Conservation (phyloP, 805 yeast genomes). For the Crinitomyces ghanaensis region DNA sequence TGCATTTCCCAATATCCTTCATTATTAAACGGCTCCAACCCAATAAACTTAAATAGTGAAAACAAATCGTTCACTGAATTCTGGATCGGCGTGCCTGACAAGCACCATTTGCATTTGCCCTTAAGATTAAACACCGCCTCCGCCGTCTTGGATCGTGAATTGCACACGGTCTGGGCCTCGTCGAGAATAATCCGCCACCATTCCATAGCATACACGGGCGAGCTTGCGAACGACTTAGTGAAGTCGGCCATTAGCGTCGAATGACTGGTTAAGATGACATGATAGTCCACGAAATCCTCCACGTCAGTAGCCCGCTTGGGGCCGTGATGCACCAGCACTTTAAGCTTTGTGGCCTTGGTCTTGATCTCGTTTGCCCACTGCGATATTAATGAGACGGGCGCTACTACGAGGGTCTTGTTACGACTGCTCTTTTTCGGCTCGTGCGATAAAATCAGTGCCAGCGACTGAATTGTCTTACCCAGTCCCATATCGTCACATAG, state of each 20-base stretch:
- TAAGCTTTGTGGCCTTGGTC: conserved; percentile 27
- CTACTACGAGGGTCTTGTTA: conserved; percentile 28
- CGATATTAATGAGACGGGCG: conserved; percentile 31
- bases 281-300: conserved; percentile 17
- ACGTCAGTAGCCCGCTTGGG: conserved; percentile 13
- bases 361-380: conserved; percentile 35
- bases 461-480: conserved; percentile 74
- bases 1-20: conserved; percentile 18
- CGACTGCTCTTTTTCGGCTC: conserved; percentile 4
- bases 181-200: conserved; percentile 52
- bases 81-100: conserved; percentile 59
- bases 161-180: conserved; percentile 55
- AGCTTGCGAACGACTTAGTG: conserved; percentile 24
- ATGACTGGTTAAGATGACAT: conserved; percentile 44
- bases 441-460: conserved; percentile 46
- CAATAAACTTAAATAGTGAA: conserved; percentile 36
- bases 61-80: conserved; percentile 43
- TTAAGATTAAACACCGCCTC: conserved; percentile 34
- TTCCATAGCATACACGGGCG: conserved; percentile 19
- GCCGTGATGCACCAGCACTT: conserved; percentile 26
- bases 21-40: conserved; percentile 20
- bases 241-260: no score
- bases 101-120: conserved; percentile 40
- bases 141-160: conserved; percentile 35
- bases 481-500: conserved; percentile 86